Evolutionary conservation across 1,284 basidiomycete genomes (phyloP), one percentile per base, ranked within the genome.

Genomic region (Mycosarcoma maydis): DNA sequence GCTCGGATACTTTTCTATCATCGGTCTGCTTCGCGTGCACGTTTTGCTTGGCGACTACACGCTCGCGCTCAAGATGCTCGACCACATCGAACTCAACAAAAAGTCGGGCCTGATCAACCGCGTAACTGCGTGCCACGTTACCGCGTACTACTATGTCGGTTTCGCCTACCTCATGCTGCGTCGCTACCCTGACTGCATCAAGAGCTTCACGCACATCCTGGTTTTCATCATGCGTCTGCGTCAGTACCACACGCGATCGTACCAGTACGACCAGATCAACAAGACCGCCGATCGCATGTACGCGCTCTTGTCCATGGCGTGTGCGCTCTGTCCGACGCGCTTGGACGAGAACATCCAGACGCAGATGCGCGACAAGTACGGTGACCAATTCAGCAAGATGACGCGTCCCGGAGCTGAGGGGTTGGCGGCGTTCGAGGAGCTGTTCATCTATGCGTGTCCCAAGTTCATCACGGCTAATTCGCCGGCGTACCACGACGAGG

Each of bases 211-310:
- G 41, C 90, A 90, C 29, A 92, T 96, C 75, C 86, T 98, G 43
- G 94, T 95, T 85, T 80, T 80, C 53, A 78, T 78, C 55, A 77
- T 77, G 75, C 68, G 76, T 20, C 55, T 80, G 33, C 70, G 75
- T 16, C 92, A 94, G 82, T 97, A 96, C 83, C 94, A 97, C 85
- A 96, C 93, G 6, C 86, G 94, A 66, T 92, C 90, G 80, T 96
- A 96, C 82, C 94, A 97, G 83, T 96, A 96, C 79, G 94, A 97
- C 78, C 93, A 95, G 85, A 96, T 98, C 84, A 94, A 90, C 86
- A 98, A 97, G 86, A 94, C 91, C 24, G 94, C 92, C 9, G 95
- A 98, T 82, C 86, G 95, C 47, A 98, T 98, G 94, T 96, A 98
- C 81, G 93, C 94, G 4, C 84, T 98, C 19, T 90, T 97, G 68